Evolutionary conservation across 768 basidiomycete genomes (phyloP).

Genomic region (Wakefieldia striispora): DNA sequence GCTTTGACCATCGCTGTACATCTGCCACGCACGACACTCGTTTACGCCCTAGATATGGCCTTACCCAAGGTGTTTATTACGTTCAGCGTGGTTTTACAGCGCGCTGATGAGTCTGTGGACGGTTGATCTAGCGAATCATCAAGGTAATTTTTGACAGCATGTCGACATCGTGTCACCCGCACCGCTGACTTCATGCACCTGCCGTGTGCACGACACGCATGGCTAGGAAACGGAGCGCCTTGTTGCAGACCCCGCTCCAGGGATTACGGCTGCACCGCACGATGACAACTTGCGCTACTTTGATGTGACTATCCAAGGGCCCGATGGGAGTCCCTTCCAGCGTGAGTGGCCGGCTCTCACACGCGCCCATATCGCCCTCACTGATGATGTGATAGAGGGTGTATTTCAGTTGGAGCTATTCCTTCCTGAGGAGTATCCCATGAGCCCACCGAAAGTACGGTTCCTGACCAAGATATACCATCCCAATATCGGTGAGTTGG

Average conservation of each 20-base stretch:
- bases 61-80: conserved; percentile 34
- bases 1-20: conserved; percentile 14
- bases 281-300: conserved; percentile 99
- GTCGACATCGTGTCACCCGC: conserved; percentile 18
- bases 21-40: conserved; percentile 12
- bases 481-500: conserved; percentile 90
- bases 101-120: conserved; percentile 6
- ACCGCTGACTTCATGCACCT: conserved; percentile 19
- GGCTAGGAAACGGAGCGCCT: conserved; percentile 94
- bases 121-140: conserved; percentile 45
- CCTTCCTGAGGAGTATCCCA: conserved; percentile 98
- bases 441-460: conserved; percentile 98
- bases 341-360: conserved; percentile 44
- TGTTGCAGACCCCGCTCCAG: conserved; percentile 94
- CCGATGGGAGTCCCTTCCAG: conserved; percentile 90
- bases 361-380: neutral
- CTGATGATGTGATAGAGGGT: conserved; percentile 58
- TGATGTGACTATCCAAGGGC: conserved; percentile 95
- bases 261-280: conserved; percentile 92
- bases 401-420: conserved; percentile 96
- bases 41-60: conserved; percentile 29
- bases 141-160: conserved; percentile 35
- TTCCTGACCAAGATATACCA: conserved; percentile 99
- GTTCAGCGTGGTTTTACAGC: neutral
- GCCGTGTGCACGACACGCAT: conserved; percentile 5